These are phyloP conservation scores for Rossbeevera mucosa DNA, from an alignment of 768 basidiomycete species.

Conservation along the genomic window DNA sequence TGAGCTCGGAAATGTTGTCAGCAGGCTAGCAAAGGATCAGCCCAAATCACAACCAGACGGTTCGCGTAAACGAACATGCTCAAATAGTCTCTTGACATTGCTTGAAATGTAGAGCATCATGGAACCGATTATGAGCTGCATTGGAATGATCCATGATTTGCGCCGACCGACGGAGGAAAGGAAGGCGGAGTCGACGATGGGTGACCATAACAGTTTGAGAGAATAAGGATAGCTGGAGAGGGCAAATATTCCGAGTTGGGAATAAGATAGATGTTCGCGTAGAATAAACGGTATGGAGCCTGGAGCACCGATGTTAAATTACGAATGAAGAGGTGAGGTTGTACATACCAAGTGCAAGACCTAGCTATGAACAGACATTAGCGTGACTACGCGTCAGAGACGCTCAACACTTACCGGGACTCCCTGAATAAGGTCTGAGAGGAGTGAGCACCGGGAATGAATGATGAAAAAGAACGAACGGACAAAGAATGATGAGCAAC, in stretches of 20 bases:
- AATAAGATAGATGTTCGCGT: constrained; percentile 93
- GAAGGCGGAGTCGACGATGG: constrained; percentile 92
- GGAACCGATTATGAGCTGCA: constrained; percentile 85
- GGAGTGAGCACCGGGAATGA: constrained; percentile 14
- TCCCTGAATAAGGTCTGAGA: constrained; percentile 74
- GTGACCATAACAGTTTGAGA: constrained; percentile 95
- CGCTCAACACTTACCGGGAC: constrained; percentile 63
- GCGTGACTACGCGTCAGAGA: constrained; percentile 4
- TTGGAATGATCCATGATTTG: constrained; percentile 99
- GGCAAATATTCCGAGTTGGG: constrained; percentile 91
- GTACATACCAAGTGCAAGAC: constrained; percentile 76
- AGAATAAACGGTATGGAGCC: constrained; percentile 97
- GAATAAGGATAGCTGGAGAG: constrained; percentile 94
- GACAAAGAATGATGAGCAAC: constrained; percentile 82
- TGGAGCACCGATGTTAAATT: constrained; percentile 25
- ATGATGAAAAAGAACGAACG: constrained; percentile 32
- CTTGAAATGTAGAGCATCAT: constrained; percentile 76
- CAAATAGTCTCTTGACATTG: constrained; percentile 71
- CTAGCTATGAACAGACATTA: constrained; percentile 46
- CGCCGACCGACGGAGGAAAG: constrained; percentile 80
- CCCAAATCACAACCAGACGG: constrained; percentile 2
- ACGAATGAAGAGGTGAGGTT: neutral
- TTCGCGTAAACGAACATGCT: constrained; percentile 49
- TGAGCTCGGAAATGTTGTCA: constrained; percentile 72
- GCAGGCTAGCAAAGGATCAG: constrained; percentile 55